Conservation (phyloP, 192 early-diverging fungal genomes). For the Coemansia sp. region DNA sequence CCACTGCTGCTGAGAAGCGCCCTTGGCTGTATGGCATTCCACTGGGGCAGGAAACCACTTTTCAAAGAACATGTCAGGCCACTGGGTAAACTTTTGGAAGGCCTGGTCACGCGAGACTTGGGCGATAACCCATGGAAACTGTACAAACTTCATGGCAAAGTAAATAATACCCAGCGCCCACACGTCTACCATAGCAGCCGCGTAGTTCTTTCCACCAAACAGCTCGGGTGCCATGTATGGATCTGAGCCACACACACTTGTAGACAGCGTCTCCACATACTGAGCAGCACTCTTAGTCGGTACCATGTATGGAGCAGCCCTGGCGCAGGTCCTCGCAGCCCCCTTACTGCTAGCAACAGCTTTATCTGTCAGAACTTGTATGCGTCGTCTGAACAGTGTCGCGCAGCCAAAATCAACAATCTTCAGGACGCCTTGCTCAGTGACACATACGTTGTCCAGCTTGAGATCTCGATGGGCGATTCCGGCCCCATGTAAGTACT, state of each 20-base stretch:
- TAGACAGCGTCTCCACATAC: slow-evolving; percentile 42
- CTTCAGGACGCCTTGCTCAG: slow-evolving; percentile 67
- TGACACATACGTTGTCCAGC: slow-evolving; percentile 87
- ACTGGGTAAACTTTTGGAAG: slow-evolving; percentile 19
- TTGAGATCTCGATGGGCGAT: slow-evolving; percentile 91
- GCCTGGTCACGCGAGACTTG: slow-evolving; percentile 34
- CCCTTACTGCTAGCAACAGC: not conserved
- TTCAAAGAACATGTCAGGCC: slow-evolving; percentile 22
- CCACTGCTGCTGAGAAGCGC: not conserved
- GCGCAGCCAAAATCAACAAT: slow-evolving; percentile 84
- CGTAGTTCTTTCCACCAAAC: slow-evolving; percentile 63
- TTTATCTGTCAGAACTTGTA: slow-evolving; percentile 3
- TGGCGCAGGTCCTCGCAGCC: slow-evolving; percentile 5
- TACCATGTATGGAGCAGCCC: slow-evolving; percentile 29
- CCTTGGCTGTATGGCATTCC: not conserved
- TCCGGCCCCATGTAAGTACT: slow-evolving; percentile 79
- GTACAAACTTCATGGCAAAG: slow-evolving; percentile 65
- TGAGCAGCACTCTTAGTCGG: slow-evolving; percentile 1
- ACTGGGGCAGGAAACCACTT: slow-evolving; percentile 25
- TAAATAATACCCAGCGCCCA: slow-evolving; percentile 91
- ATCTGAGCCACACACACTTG: slow-evolving; percentile 84
- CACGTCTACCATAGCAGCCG: slow-evolving; percentile 78
- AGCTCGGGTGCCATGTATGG: slow-evolving; percentile 96
- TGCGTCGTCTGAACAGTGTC: slow-evolving; percentile 45
- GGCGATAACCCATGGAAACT: slow-evolving; percentile 69